Conservation (phyloP, 148 eudicot species). For the Arbutus unedo region DNA sequence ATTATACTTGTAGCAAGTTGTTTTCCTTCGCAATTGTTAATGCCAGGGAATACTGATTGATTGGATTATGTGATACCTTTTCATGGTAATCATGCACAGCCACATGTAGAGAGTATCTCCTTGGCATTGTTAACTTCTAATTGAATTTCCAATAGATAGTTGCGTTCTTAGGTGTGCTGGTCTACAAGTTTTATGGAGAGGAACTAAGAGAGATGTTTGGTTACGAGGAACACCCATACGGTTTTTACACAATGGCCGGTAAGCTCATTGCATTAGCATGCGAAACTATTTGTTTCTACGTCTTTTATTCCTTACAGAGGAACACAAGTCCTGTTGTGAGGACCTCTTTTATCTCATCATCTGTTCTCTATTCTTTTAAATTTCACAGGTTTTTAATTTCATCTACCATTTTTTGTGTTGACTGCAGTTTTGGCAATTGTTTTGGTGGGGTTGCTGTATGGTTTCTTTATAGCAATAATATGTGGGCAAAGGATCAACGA, state of each 20-base stretch:
- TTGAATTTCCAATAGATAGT: conserved; percentile 63
- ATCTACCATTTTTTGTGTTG: background rate
- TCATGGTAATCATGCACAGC: background rate
- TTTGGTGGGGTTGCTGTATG: conserved; percentile 96
- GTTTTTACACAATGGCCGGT: conserved; percentile 97
- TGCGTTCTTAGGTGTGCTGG: conserved; percentile 76
- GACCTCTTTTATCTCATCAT: conserved; percentile 1
- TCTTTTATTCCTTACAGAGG: background rate
- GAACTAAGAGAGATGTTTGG: conserved; percentile 99
- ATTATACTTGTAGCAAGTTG: background rate
- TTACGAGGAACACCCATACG: conserved; percentile 94
- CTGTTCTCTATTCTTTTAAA: background rate
- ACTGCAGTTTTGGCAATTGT: conserved; percentile 77
- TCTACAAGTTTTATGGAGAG: conserved; percentile 91
- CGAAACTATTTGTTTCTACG: background rate
- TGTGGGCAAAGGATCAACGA: conserved; percentile 96
- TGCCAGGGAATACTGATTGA: background rate
- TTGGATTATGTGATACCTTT: background rate
- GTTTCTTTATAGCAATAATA: conserved; percentile 95
- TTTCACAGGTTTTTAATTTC: background rate
- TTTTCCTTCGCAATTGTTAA: background rate
- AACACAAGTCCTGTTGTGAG: background rate
- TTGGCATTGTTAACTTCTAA: conserved; percentile 10
- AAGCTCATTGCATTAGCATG: conserved; percentile 12
- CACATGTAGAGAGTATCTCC: background rate